Base-by-base conservation (phyloP, 257 asterid genomes). In the Rauvolfia tetraphylla region DNA sequence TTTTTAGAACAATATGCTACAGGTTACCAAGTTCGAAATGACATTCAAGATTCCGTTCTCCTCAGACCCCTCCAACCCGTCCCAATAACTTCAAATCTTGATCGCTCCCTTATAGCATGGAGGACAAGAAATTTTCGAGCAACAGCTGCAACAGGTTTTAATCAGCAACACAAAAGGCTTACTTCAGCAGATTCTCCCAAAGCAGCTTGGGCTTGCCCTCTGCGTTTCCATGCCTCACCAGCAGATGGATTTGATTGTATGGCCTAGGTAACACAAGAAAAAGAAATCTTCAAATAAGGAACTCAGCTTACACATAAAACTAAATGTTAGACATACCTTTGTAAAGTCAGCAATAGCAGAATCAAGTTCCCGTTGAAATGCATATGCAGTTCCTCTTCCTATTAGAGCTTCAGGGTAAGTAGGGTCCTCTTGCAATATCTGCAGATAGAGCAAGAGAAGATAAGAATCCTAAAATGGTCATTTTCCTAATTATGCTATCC, bases 151-250 rank as follows among this genome's bases (percentile, higher is more conserved):
- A 69, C 42, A 73, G 68, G 42, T 54, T 49, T 56, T n/a, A 68
- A 48, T 38, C 42, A 81, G 57, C 49, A 53, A 82, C 38, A 54
- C 63, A 49, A 65, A 49, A 68, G 27, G 71, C 49, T 46, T 38
- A 95, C 99, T 98, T 89, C 90, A 36, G 89, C 96, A 84, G 92
- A 92, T 85, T 95, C 98, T 81, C 99, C 98, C 85, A 95, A 83
- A 70, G 99, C 98, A 67, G 99, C 99, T 81, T 88, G 92, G 71
- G 98, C 99, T 86, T 95, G 99, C 72, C 99, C 99, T 87, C 99
- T 84, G 80, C 99, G 97, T 82, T 95, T 95, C 97, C 97, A 95
- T 74, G 99, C 99, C 84, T 95, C 98, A 22, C 96, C 98, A 22
- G 99, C 99, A 63, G 89, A 86, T 78, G 98, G 98, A 82, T 93